Evolutionary conservation across 805 yeast genomes (phyloP), one percentile per base, ranked within the genome.

Genomic region (Nakazawaea pomicola): DNA sequence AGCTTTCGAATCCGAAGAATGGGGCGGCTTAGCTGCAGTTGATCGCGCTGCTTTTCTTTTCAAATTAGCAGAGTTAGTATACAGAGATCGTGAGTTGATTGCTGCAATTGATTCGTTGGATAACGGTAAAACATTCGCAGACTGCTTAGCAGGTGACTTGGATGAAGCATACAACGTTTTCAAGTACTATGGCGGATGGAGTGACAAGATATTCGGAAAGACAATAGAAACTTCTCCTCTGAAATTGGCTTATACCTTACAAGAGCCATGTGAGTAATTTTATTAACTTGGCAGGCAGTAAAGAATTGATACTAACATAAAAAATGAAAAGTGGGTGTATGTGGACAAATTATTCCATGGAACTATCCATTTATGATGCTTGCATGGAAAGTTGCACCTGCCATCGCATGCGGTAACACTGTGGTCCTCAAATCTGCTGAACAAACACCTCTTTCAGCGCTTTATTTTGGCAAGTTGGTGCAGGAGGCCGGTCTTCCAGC

Each of bases 121-220:
- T 55, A 70, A 76, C 43, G 84, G 84, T 50, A 78, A 77, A 56
- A 73, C 80, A 25, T 64, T 65, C 44, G 53, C 57, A n/a, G 54
- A 61, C 23, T 69, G 70, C 52, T 68, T 77, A 14, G 53, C 60
- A 16, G 67, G 59, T 25, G 87, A 80, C 48, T 61, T 80, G 32
- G 71, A 64, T 15, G 79, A 74, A 44, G 64, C 74, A 36, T 62
- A 74, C 34, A 70, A 58, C 36, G 73, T 74, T 20, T 69, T 79
- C 65, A 75, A 77, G 54, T 81, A 80, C 57, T 74, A 76, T 50
- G 90, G 86, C 25, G 93, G 93, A 20, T 83, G 80, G 77, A 80
- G 87, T 44, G 93, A 84, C 64, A 84, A 85, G 65, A 64, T 76
- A 46, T 65, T 65, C 36, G 93, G 93, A n/a, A 70, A 74, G 46